Base-by-base conservation (phyloP, 2,329 filamentous ascomycete species). In the Penicillium sp. region DNA sequence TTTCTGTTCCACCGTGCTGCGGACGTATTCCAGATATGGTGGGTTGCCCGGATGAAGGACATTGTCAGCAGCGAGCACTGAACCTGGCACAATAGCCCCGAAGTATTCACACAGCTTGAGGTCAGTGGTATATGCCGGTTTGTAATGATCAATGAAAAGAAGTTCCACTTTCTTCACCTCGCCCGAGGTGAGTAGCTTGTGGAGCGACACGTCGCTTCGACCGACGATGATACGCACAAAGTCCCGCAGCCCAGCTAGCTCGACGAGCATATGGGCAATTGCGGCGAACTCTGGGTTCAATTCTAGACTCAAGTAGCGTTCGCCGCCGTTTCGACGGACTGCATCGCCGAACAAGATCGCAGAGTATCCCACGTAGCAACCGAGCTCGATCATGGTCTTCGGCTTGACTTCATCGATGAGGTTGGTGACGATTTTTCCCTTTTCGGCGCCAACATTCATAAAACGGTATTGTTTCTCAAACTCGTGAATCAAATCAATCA, bases 351-450 rank as follows among this genome's bases (percentile, higher is more conserved):
- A 93, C 1, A 91, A 79, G 58, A 94, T 85, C 58, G 87, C 87
- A 0, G 90, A 93, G 77, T 94, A 94, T 41, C 90, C 90, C 21
- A 92, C 82, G 72, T 93, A 94, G 48, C 89, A 88, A 46, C 91
- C 90, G 0, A 94, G 80, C 70, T 95, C 90, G 46, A 93, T 83
- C 85, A 92, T 90, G 3, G 80, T 80, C 53, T 84, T 72, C 0
- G 89, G 89, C 70, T 87, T 89, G 47, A 81, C 76, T 60, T 88
- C 78, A 21, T 78, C 78, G 58, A 94, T 92, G 39, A 92, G 72
- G 31, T 88, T 81, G 9, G 82, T 82, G 2, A 93, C 84, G 52
- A 91, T 87, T 60, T 80, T 81, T 46, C 88, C 89, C 75, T 94
- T 94, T 67, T 86, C 80, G 63, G 86, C 81, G 40, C 90, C 90